phyloP scores from a whole-genome alignment of 305 asterid species.

The Solanum hybrid region DNA sequence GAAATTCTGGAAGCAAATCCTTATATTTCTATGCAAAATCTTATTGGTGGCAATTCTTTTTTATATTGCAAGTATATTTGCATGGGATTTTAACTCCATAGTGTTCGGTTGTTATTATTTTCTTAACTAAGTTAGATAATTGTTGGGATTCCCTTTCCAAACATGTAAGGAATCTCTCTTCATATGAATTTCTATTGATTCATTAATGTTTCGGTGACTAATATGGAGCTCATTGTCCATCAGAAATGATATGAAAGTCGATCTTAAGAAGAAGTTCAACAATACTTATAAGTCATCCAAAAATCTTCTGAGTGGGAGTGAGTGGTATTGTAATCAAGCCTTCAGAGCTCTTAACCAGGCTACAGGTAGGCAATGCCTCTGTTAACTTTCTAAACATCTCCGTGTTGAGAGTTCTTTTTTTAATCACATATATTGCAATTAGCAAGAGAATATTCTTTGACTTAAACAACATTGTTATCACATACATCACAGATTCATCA shows the following conservation, averaged over 20 bases:
- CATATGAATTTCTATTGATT: slow-evolving; percentile 4
- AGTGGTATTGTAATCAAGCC: slow-evolving; percentile 97
- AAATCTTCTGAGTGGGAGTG: slow-evolving; percentile 74
- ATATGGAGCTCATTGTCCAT: slow-evolving; percentile 16
- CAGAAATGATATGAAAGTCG: slow-evolving; percentile 76
- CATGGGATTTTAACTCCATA: background rate
- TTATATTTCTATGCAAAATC: background rate
- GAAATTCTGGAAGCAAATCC: background rate
- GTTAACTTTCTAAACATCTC: background rate
- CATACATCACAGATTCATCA: background rate
- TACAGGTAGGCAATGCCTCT: slow-evolving; percentile 39
- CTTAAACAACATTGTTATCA: background rate
- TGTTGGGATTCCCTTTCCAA: slow-evolving; percentile 97
- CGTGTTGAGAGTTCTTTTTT: background rate
- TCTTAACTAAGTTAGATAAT: slow-evolving; percentile 68
- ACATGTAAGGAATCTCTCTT: slow-evolving; percentile 48
- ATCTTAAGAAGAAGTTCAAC: slow-evolving; percentile 86
- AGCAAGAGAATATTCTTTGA: background rate
- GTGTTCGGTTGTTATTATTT: slow-evolving; percentile 11
- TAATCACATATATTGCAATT: background rate
- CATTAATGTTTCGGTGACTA: slow-evolving; percentile 7
- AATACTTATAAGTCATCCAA: slow-evolving; percentile 58
- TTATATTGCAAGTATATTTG: background rate
- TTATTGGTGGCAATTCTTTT: background rate
- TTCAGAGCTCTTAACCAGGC: slow-evolving; percentile 99